Conservation (phyloP, 495 filamentous ascomycete genomes). For the Parmelia sp. region DNA sequence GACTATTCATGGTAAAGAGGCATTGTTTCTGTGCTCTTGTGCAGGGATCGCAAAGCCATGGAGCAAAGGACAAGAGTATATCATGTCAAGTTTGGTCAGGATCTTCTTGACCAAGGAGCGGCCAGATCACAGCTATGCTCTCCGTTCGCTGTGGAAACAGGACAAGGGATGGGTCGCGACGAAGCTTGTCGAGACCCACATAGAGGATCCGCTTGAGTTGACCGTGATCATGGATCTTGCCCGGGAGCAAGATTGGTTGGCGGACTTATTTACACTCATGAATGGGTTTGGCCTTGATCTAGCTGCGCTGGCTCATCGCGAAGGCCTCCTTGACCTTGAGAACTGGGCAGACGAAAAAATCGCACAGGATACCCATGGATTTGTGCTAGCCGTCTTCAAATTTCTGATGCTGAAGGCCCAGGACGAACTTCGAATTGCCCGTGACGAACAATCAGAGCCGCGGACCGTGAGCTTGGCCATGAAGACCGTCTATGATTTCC, state of each 20-base stretch:
- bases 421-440: constrained; percentile 65
- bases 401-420: constrained; percentile 79
- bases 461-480: constrained; percentile 69
- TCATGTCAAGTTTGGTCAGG: constrained; percentile 54
- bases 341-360: constrained; percentile 69
- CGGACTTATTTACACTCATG: constrained; percentile 64
- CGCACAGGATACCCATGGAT: constrained; percentile 50
- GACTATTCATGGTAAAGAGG: constrained; percentile 61
- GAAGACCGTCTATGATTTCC: constrained; percentile 74
- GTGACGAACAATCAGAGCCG: constrained; percentile 52
- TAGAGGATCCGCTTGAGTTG: constrained; percentile 65
- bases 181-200: constrained; percentile 73
- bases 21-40: constrained; percentile 74
- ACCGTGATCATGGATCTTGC: constrained; percentile 77
- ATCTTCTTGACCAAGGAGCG: constrained; percentile 58
- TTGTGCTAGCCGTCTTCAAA: constrained; percentile 58
- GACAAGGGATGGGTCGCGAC: constrained; percentile 75
- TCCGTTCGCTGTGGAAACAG: constrained; percentile 82
- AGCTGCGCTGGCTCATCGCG: constrained; percentile 78
- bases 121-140: constrained; percentile 70
- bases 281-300: constrained; percentile 85
- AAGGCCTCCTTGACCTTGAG: constrained; percentile 68
- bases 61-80: constrained; percentile 54
- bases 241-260: constrained; percentile 70
- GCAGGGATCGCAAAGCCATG: constrained; percentile 62